phyloP scores from a whole-genome alignment of 1,284 basidiomycete species.

The Ganoderma lingzhi region DNA sequence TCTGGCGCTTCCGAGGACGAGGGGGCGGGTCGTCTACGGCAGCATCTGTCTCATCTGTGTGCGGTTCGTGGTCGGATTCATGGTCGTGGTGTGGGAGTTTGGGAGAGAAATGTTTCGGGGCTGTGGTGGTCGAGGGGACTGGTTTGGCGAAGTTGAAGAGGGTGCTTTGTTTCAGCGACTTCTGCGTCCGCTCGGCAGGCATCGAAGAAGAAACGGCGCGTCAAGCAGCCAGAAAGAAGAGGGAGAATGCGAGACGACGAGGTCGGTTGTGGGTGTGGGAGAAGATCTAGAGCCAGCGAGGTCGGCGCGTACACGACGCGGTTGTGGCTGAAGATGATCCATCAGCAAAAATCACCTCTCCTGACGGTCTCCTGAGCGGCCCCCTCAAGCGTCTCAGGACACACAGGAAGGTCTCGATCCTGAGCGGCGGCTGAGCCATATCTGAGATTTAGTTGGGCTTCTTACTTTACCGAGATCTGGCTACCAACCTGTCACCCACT shows the following conservation, averaged over 20 bases:
- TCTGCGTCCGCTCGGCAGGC: slow-evolving; percentile 22
- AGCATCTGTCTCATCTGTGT: not conserved
- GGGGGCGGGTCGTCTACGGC: not conserved
- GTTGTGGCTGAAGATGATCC: not conserved
- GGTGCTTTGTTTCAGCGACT: slow-evolving; percentile 13
- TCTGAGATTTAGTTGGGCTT: too few species aligned
- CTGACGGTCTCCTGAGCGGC: too few species aligned
- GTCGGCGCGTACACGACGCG: not conserved
- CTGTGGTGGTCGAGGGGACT: not conserved
- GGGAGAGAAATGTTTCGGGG: not conserved
- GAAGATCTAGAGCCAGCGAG: not conserved
- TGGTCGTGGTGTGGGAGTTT: not conserved
- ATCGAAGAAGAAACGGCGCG: not conserved
- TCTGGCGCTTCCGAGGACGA: not conserved
- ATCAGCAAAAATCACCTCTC: not conserved
- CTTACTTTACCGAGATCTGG: too few species aligned
- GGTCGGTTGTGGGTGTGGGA: not conserved
- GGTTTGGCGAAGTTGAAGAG: slow-evolving; percentile 14
- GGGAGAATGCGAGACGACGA: not conserved
- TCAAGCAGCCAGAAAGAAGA: not conserved
- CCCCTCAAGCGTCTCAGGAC: too few species aligned
- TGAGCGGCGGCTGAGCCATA: too few species aligned
- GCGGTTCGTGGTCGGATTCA: not conserved
- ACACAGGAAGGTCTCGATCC: too few species aligned
- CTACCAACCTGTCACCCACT: too few species aligned